Evolutionary conservation across 768 basidiomycete genomes (phyloP).

Genomic region (Lentinula guzmanii): DNA sequence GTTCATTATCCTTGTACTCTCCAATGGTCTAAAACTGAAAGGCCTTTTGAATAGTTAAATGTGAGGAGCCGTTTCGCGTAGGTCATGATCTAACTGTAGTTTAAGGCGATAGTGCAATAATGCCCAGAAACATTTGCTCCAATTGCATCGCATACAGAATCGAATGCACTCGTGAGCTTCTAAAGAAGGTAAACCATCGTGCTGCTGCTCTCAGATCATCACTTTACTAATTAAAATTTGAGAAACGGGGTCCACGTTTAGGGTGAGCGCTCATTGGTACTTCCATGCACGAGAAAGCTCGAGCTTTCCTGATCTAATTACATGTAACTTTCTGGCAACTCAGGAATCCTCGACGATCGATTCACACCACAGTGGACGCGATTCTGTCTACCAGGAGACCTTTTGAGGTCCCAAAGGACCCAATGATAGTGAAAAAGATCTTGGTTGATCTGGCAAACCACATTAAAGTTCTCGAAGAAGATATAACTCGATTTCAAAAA

Average conservation of each 20-base stretch:
- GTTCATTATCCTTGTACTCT: conserved; percentile 22
- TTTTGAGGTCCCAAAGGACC: background rate
- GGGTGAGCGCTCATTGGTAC: conserved; percentile 14
- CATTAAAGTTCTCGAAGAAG: background rate
- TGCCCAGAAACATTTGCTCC: conserved; percentile 29
- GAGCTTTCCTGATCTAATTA: conserved; percentile 17
- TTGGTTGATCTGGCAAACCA: background rate
- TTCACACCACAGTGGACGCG: background rate
- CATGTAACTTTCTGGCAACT: conserved; percentile 13
- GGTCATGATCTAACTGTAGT: background rate
- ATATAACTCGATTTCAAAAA: background rate
- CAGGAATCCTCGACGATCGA: conserved; percentile 19
- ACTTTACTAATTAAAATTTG: background rate
- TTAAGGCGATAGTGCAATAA: conserved; percentile 36
- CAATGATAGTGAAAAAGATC: background rate
- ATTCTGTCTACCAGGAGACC: background rate
- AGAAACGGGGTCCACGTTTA: conserved; percentile 37
- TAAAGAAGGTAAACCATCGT: background rate
- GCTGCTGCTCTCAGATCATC: background rate
- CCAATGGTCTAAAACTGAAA: background rate
- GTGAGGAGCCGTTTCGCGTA: background rate
- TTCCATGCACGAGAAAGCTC: background rate
- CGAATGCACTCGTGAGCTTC: conserved; percentile 21
- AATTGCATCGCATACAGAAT: conserved; percentile 27
- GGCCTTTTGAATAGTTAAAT: conserved; percentile 1